A percentile compares a stretch with the other conserved stretches of the same genome.
These are phyloP conservation scores for button mushroom (Agaricus bisporus) DNA, from an alignment of 768 basidiomycete genomes.

Conservation along the genomic window DNA sequence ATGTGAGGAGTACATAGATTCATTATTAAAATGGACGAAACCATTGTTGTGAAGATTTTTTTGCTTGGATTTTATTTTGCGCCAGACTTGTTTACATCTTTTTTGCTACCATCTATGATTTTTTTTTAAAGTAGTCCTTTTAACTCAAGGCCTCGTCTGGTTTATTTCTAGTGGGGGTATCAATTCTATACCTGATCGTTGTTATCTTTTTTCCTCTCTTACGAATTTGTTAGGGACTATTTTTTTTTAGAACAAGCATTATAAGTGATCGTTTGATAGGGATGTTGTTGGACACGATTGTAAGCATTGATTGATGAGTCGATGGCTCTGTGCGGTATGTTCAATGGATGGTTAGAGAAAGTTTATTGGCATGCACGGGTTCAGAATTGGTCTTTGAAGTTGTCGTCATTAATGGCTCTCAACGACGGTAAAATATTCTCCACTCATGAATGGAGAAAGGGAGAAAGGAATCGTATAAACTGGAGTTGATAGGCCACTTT, in stretches of 20 bases:
- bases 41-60: too few relatives aligned
- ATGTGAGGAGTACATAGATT: too few relatives aligned
- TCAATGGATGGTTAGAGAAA: not conserved
- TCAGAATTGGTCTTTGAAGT: not conserved
- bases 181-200: not conserved
- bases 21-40: too few relatives aligned
- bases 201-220: not conserved
- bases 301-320: not conserved
- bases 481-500: too few relatives aligned
- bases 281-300: not conserved
- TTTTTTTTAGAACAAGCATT: not conserved
- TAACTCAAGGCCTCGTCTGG: not conserved
- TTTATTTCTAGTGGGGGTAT: not conserved
- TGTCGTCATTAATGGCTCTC: too few relatives aligned
- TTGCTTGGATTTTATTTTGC: not conserved
- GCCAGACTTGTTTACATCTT: not conserved
- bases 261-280: too few relatives aligned
- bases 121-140: too few relatives aligned
- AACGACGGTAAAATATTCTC: too few relatives aligned
- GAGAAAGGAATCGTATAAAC: too few relatives aligned
- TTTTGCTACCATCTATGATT: slow-evolving; percentile 25
- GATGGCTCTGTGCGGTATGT: not conserved
- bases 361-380: not conserved
- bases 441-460: too few relatives aligned
- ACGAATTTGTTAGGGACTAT: not conserved